Percentiles rank a stretch among this genome's conserved stretches.
Evolutionary conservation across 305 asterid genomes (phyloP).

Genomic region (Solanum chacoense): DNA sequence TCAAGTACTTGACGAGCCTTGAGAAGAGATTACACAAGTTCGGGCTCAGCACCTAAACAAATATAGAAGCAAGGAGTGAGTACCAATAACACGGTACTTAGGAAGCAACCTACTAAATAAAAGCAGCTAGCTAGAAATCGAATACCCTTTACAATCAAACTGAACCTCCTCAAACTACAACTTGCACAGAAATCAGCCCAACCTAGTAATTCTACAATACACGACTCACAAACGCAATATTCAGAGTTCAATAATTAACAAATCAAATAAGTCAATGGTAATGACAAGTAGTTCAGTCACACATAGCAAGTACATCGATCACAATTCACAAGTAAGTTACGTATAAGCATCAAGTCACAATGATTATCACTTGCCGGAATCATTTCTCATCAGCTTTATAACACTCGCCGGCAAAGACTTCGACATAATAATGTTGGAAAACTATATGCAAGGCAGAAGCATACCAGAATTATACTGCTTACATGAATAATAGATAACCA

Average conservation of each 20-base stretch:
- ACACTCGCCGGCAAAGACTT: background rate
- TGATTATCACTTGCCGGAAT: background rate
- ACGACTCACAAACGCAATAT: background rate
- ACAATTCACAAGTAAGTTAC: background rate
- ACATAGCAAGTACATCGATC: background rate
- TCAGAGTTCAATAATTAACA: background rate
- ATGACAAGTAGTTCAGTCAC: background rate
- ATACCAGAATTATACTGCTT: background rate
- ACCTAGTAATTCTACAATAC: background rate
- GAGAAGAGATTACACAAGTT: background rate
- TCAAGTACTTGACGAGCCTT: background rate
- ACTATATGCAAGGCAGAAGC: background rate
- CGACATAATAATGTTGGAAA: background rate
- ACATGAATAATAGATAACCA: too few relatives aligned
- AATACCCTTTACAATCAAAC: background rate
- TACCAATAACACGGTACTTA: background rate
- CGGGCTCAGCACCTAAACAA: background rate
- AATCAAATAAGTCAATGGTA: background rate
- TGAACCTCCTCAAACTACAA: background rate
- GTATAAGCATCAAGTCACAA: background rate
- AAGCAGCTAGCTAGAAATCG: background rate
- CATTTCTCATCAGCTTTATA: background rate
- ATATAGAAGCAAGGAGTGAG: background rate
- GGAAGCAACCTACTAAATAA: background rate
- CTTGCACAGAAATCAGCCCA: background rate